Evolutionary conservation across 2,329 filamentous ascomycete genomes (phyloP), one percentile per base, ranked within the genome.

Genomic region (Colletotrichum cordylinicola): DNA sequence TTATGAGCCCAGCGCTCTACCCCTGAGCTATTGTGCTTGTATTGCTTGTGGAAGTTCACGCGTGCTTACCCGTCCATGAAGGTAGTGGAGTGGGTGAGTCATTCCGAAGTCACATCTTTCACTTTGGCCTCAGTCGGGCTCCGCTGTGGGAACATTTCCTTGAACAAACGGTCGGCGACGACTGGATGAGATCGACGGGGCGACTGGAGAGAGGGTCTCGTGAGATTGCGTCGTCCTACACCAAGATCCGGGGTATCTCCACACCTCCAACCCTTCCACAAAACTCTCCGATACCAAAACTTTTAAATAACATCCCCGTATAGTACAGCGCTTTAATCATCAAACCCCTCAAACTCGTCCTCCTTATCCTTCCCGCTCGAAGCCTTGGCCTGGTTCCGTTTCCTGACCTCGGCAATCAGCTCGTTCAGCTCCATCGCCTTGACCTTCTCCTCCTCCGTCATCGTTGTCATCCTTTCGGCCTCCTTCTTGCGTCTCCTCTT

Each of bases 391-490:
- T 83, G 79, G 78, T 93, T 94, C 83, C 90, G 86, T 81, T 83
- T 86, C 79, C 92, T 88, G n/a, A 96, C 89, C 80, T 93, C 85
- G 29, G 88, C 87, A 65, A 96, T 88, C 86, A 96, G 86, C 13
- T 88, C 86, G 78, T 94, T 87, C 15, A 95, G 88, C 82, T 94
- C 90, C 79, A 84, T 87, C 79, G 92, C 88, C 82, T 93, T 89
- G 39, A 88, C 84, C 84, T 89, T 93, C 84, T 96, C 92, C 73
- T 92, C 91, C 5, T 93, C 91, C n/a, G 91, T 94, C 91, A 96
- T 92, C 75, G 87, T 89, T 35, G 91, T 89, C 81, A 89, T 85
- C 78, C 87, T 87, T 82, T 93, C 91, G 12, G 91, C 91, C 77
- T 96, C 93, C 75, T 90, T 89, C 82, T 90, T 91, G 79, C 90